These are phyloP conservation scores for Chenopodium album DNA, from an alignment of 148 eudicot genomes.

Conservation along the genomic window DNA sequence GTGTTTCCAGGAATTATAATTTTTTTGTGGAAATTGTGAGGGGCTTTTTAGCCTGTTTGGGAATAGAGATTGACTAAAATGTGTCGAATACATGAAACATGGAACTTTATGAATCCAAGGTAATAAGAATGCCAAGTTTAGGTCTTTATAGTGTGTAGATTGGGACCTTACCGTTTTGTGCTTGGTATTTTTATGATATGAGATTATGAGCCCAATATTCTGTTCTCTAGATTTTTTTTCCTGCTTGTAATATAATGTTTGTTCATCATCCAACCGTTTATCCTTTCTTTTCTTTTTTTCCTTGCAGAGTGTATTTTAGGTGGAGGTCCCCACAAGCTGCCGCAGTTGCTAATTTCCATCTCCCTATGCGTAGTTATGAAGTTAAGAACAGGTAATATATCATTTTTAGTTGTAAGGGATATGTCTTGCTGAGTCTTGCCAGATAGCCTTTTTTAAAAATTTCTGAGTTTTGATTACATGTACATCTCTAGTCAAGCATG, in stretches of 20 bases:
- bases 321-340: conserved; percentile 62
- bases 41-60: not conserved
- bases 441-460: not conserved
- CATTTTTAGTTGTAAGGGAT: not conserved
- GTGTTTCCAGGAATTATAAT: not conserved
- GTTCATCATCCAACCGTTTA: not conserved
- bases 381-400: conserved; percentile 33
- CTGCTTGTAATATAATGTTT: not conserved
- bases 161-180: not conserved
- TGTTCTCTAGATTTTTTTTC: not conserved
- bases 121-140: not conserved
- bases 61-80: not conserved
- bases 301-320: conserved; percentile 37
- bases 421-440: not conserved
- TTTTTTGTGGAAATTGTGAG: not conserved
- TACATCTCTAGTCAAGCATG: not conserved
- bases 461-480: not conserved
- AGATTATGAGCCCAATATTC: no score
- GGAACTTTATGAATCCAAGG: not conserved
- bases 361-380: conserved; percentile 77
- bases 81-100: not conserved
- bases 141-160: not conserved
- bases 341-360: conserved; percentile 58
- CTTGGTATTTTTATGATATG: not conserved
- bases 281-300: not conserved